phyloP scores from a whole-genome alignment of 441 rosid species.

The Euphorbia neoarborescens region DNA sequence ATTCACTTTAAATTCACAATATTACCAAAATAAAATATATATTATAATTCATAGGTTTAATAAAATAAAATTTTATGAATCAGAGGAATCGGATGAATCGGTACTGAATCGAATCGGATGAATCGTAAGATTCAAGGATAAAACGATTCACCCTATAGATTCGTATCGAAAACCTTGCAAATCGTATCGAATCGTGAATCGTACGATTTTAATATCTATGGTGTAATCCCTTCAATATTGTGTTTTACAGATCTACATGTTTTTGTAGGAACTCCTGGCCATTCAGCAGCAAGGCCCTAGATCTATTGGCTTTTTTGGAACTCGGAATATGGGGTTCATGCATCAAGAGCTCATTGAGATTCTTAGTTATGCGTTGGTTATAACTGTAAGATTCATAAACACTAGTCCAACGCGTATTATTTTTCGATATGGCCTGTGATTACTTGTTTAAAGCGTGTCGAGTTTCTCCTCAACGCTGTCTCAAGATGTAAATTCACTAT shows the following conservation, averaged over 20 bases:
- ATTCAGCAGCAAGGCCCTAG: constrained; percentile 97
- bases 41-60: no score
- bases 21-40: no score
- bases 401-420: constrained; percentile 4
- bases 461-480: background rate
- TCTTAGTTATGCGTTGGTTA: constrained; percentile 93
- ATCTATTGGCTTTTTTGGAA: constrained; percentile 84
- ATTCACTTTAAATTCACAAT: no score
- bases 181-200: no score
- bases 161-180: no score
- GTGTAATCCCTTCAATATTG: background rate
- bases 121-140: no score
- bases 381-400: constrained; percentile 54
- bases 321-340: constrained; percentile 92
- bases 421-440: background rate
- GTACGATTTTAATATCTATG: no score
- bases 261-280: constrained; percentile 73
- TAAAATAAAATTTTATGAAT: no score
- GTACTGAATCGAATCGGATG: no score
- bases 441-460: constrained; percentile 1
- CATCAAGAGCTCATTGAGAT: constrained; percentile 92
- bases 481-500: background rate
- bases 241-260: constrained; percentile 4
- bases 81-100: no score
- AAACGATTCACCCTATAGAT: no score